phyloP scores from a whole-genome alignment of 176 grass and related monocot genomes.

The Saccharum spontaneum region DNA sequence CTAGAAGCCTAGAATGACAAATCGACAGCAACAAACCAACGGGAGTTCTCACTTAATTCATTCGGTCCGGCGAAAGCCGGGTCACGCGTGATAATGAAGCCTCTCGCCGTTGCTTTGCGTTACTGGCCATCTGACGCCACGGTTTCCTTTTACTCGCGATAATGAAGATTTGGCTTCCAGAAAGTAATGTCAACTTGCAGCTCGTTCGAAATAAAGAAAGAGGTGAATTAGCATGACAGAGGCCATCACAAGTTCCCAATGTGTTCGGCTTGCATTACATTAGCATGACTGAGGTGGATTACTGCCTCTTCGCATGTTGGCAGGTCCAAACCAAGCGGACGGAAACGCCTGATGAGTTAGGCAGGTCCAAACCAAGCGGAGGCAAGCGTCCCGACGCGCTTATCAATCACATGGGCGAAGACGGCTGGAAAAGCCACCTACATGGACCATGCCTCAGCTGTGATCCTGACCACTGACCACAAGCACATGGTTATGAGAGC shows the following conservation, averaged over 20 bases:
- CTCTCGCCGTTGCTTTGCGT: neutral
- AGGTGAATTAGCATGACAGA: neutral
- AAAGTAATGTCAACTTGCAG: neutral
- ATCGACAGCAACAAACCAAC: too few relatives aligned
- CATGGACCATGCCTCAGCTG: neutral
- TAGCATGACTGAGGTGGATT: neutral
- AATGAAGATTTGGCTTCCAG: neutral
- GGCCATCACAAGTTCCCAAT: too few relatives aligned
- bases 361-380: neutral
- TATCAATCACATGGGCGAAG: slow-evolving; percentile 9
- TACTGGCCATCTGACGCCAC: neutral
- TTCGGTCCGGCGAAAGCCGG: too few relatives aligned
- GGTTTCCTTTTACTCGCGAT: too few relatives aligned
- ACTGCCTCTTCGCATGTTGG: neutral
- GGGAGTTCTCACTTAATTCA: too few relatives aligned
- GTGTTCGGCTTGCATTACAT: neutral
- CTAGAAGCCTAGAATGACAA: too few relatives aligned
- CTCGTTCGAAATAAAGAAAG: neutral
- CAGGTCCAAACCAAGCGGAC: neutral
- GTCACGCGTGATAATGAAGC: too few relatives aligned
- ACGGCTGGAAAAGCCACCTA: slow-evolving; percentile 21
- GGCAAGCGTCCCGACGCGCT: neutral
- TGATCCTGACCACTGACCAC: neutral
- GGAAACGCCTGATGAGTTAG: neutral
- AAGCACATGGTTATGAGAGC: neutral